These are phyloP conservation scores for Fusarium nanum DNA, from an alignment of 2,329 filamentous ascomycete species.

Conservation along the genomic window DNA sequence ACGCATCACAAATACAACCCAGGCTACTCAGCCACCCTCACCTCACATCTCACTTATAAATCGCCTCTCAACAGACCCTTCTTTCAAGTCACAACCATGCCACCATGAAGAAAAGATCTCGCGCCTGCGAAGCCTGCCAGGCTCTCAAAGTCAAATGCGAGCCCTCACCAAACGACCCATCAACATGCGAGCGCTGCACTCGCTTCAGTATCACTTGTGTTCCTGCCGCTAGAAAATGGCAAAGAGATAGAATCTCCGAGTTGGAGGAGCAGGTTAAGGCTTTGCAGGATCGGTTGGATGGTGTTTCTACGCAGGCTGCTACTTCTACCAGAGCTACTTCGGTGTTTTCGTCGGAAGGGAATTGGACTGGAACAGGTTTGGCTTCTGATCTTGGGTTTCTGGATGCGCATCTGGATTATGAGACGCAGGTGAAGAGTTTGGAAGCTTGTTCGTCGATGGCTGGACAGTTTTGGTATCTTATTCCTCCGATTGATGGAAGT, in stretches of 20 bases:
- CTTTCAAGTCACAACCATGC: not conserved
- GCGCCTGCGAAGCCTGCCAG: slow-evolving; percentile 35
- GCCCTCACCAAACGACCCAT: not conserved
- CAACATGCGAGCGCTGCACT: slow-evolving; percentile 22
- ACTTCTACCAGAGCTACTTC: slow-evolving; percentile 22
- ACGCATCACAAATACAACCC: not conserved
- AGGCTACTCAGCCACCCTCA: slow-evolving; percentile 14
- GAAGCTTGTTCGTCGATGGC: not conserved
- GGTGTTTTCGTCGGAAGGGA: slow-evolving; percentile 12
- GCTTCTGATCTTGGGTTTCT: slow-evolving; percentile 13
- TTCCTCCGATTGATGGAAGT: slow-evolving; percentile 4
- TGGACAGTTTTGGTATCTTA: slow-evolving; percentile 8
- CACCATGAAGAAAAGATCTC: slow-evolving; percentile 31
- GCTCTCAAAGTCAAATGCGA: slow-evolving; percentile 36
- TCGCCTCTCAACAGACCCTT: not conserved
- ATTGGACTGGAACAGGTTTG: not conserved
- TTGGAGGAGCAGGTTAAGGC: slow-evolving; percentile 27
- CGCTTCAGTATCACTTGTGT: slow-evolving; percentile 20
- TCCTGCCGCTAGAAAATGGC: slow-evolving; percentile 27
- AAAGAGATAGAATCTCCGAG: slow-evolving; percentile 24
- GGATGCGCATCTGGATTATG: slow-evolving; percentile 15
- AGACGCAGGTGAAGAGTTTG: slow-evolving; percentile 5
- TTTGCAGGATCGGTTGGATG: slow-evolving; percentile 16
- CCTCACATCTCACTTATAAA: not conserved
- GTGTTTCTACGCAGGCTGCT: slow-evolving; percentile 3